Evolutionary conservation across 2,329 filamentous ascomycete genomes (phyloP).

Genomic region (Elsinoe fawcettii): DNA sequence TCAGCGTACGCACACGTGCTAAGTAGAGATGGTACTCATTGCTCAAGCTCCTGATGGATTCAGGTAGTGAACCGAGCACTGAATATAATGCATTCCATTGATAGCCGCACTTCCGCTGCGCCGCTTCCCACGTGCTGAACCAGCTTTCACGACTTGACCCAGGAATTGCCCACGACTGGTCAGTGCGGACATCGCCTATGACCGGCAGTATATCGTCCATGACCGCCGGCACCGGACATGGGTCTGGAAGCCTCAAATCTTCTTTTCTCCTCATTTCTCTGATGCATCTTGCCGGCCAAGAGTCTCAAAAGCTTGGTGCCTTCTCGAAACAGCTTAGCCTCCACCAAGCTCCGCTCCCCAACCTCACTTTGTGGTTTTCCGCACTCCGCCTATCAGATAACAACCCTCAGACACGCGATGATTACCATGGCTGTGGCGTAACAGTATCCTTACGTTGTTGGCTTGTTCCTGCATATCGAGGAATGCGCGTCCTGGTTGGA

Average conservation of each 20-base stretch:
- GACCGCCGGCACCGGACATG: conserved; percentile 1
- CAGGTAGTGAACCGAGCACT: neutral
- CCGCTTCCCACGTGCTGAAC: neutral
- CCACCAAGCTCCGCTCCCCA: neutral
- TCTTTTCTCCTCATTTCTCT: neutral
- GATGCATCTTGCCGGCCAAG: conserved; percentile 1
- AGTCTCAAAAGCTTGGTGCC: conserved; percentile 9
- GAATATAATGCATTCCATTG: conserved; percentile 1
- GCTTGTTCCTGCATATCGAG: neutral
- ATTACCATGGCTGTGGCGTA: neutral
- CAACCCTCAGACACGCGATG: neutral
- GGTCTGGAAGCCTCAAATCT: neutral
- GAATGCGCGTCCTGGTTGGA: neutral
- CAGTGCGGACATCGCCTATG: conserved; percentile 2
- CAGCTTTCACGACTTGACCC: neutral
- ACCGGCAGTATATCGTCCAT: neutral
- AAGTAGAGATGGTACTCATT: neutral
- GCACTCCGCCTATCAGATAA: conserved; percentile 13
- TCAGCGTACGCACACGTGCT: neutral
- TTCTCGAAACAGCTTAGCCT: conserved; percentile 13
- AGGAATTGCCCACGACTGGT: neutral
- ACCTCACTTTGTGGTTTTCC: conserved; percentile 7
- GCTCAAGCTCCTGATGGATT: neutral
- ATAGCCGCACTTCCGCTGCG: neutral
- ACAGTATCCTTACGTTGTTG: neutral